Base-by-base conservation (phyloP, 1,284 basidiomycete species). In the Heterobasidion occidentale region DNA sequence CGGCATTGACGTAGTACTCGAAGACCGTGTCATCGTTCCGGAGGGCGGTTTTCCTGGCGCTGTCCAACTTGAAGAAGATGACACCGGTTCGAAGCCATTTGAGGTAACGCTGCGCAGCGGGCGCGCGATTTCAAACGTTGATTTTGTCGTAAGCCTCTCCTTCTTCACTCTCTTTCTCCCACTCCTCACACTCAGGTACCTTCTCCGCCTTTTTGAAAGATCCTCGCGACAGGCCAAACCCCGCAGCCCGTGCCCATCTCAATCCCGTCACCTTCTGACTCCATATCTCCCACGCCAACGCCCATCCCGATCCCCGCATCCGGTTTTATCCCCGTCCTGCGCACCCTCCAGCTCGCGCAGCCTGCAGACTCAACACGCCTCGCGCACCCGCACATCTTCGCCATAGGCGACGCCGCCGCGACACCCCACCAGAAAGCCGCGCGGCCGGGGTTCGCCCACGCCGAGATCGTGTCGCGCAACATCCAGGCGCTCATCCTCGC, bases 391-490 rank as follows among this genome's bases (percentile, higher is more conserved):
- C 67, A 71, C 51, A 61, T 77, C 7, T 78, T 75, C 57, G 71
- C 74, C 4, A 64, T 77, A n/a, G 77, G 77, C 14, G 76, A 79
- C 58, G 69, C 77, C 45, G 76, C 75, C 1, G 72, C 72, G 36
- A 71, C 72, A 7, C 69, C 71, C 0, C 72, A 69, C 3, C 72
- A 71, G 58, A 77, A 77, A 62, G 74, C 76, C 1, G 77, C 67
- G n/a, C 58, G 65, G 8, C 64, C 67, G 0, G 70, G 62, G 9
- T 50, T 53, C 15, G 55, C 46, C 3, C 68, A 70, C 46, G 67
- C 63, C 1, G 53, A 63, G 36, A 58, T 68, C 9, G 68, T 62
- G 11, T 63, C 60, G 8, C 27, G 57, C 38, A 71, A 71, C 50
- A 68, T 70, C 55, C 53, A 59, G 36, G 55, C 42, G 51, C 54